Conservation (phyloP, 345 rosid genomes). For the Dipteronia dyeriana region DNA sequence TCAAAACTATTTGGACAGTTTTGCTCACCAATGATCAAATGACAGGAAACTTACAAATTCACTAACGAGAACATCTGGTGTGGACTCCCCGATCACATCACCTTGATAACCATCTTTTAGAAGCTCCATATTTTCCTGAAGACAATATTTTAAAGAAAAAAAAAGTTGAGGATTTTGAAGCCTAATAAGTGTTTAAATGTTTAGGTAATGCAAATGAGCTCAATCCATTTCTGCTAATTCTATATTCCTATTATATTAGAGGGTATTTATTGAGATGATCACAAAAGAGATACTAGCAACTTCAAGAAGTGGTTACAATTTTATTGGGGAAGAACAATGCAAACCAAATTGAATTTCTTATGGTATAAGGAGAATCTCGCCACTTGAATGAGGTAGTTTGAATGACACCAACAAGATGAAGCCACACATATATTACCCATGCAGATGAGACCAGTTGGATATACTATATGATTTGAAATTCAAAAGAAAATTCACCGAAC, state of each 20-base stretch:
- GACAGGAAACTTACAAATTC: constrained; percentile 73
- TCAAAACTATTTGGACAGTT: background rate
- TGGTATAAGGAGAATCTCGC: constrained; percentile 1
- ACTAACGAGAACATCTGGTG: constrained; percentile 82
- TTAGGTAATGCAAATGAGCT: background rate
- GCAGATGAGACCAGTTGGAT: background rate
- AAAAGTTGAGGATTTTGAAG: no score
- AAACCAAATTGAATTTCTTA: background rate
- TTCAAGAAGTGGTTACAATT: background rate
- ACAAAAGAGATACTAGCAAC: background rate
- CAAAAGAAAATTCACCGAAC: background rate
- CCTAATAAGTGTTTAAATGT: no score
- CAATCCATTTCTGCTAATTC: background rate
- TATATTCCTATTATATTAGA: background rate
- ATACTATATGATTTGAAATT: background rate
- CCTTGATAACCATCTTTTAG: constrained; percentile 77
- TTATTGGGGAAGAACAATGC: background rate
- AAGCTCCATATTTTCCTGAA: constrained; percentile 62
- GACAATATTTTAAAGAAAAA: background rate
- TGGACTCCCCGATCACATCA: constrained; percentile 84
- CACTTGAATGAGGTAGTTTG: background rate
- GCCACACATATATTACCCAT: background rate
- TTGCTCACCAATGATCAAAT: constrained; percentile 1
- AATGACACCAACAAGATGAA: background rate
- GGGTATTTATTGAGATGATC: background rate